Base-by-base conservation (phyloP, 2,329 filamentous ascomycete species). In the Phaeosphaeriaceae sp. region DNA sequence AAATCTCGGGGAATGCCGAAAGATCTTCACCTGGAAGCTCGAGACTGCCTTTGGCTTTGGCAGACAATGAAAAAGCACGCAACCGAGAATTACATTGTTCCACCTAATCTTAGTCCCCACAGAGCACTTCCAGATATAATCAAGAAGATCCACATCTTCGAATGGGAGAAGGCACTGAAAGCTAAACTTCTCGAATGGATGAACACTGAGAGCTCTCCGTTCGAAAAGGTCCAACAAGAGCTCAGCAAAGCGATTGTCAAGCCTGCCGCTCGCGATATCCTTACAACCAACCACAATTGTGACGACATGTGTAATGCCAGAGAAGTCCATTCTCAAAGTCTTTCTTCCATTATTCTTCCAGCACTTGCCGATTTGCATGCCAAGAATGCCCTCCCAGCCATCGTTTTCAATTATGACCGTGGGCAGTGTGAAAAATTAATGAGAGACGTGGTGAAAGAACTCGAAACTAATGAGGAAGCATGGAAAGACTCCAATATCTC, bases 351-450 rank as follows among this genome's bases (percentile, higher is more conserved):
- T 7, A 84, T 81, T 3, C 72, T 88, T 15, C 79, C 84, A 1
- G 71, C 90, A 21, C 74, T 88, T 0, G 78, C 75, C 13, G 80
- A 85, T 26, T 76, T 92, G 1, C 81, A 89, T 39, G 74, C 78
- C 12, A 82, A 85, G 47, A 81, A 83, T 46, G 87, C 86, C 0
- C 77, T 93, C 1, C 89, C 89, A 0, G 88, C 87, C 0, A 84
- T 93, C 11, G 69, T 92, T 1, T 93, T 93, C 77, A 89, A 90
- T 64, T 93, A 89, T 58, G 87, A 92, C 56, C 83, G 88, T 38
- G 69, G 71, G 1, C 71, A 76, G 23, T 92, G 89, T 60, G 88
- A 91, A 68, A 67, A 70, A 8, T 81, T 88, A 20, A 80, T 83
- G 20, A 58, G 68, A 17, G 61, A 71, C 0, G 59, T 92, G 0